phyloP scores from a whole-genome alignment of 2,329 filamentous ascomycete genomes.

The Diplodia seriata region DNA sequence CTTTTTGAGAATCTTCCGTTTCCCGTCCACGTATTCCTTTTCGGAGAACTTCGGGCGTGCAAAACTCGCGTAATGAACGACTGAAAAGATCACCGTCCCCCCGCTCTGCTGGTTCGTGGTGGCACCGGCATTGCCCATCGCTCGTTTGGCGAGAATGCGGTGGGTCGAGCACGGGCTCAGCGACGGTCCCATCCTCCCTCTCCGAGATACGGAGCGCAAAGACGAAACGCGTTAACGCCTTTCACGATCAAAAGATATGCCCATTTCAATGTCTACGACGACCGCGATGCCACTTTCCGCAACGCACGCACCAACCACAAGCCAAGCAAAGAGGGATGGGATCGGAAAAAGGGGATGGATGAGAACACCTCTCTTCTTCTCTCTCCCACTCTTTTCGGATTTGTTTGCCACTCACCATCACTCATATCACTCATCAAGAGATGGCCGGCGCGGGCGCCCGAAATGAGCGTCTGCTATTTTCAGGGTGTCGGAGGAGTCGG shows the following conservation, averaged over 20 bases:
- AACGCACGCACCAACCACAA: slow-evolving; percentile 13
- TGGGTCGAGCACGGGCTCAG: slow-evolving; percentile 17
- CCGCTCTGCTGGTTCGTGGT: not conserved
- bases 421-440: too few species aligned
- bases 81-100: slow-evolving; percentile 17
- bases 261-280: slow-evolving; percentile 20
- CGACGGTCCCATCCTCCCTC: slow-evolving; percentile 4
- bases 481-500: not conserved
- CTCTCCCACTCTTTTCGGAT: not conserved
- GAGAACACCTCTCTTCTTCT: not conserved
- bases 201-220: slow-evolving; percentile 11
- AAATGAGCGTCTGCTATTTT: slow-evolving; percentile 28
- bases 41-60: slow-evolving; percentile 9
- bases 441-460: not conserved
- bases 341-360: not conserved
- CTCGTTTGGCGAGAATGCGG: slow-evolving; percentile 17
- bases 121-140: not conserved
- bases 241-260: slow-evolving; percentile 21
- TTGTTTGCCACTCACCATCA: not conserved
- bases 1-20: not conserved
- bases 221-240: slow-evolving; percentile 16
- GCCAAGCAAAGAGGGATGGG: too few species aligned
- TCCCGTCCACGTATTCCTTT: slow-evolving; percentile 2
- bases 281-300: slow-evolving; percentile 5
- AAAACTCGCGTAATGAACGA: slow-evolving; percentile 23